Evolutionary conservation across 116 monocot species (phyloP).

Genomic region (Dioscorea cayenensis): DNA sequence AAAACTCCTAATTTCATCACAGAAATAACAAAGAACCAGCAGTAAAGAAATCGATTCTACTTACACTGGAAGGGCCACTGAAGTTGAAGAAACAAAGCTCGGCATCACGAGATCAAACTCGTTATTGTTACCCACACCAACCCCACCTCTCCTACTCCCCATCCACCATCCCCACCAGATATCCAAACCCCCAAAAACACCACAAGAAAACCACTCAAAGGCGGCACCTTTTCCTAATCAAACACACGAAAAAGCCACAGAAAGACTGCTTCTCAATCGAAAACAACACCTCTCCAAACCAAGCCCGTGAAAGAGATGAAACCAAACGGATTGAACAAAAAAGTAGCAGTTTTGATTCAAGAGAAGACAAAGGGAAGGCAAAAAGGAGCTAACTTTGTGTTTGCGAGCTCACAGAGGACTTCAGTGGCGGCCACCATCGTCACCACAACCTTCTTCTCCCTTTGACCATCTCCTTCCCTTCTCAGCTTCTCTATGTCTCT

Average conservation of each 20-base stretch:
- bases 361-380: no score
- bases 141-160: conserved; percentile 24
- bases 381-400: no score
- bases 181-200: not conserved
- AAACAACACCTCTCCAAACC: not conserved
- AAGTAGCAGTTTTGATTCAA: not conserved
- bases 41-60: not conserved
- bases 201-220: not conserved
- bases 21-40: not conserved
- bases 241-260: not conserved
- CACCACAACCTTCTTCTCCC: no score
- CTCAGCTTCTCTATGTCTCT: not conserved
- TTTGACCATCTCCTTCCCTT: no score
- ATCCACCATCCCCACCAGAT: conserved; percentile 14
- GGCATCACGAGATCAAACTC: conserved; percentile 27
- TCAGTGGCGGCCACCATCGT: no score
- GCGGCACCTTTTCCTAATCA: not conserved
- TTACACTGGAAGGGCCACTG: conserved; percentile 17
- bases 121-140: conserved; percentile 29
- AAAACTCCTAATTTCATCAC: not conserved
- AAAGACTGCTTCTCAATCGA: not conserved
- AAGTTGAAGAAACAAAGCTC: conserved; percentile 26
- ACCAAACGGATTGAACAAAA: not conserved
- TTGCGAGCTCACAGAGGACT: no score
- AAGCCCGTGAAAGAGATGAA: not conserved